A percentile compares a stretch with the other conserved stretches of the same genome.
Evolutionary conservation across 169 alveolate genomes (phyloP).

Genomic region (Plasmodium ovale): DNA sequence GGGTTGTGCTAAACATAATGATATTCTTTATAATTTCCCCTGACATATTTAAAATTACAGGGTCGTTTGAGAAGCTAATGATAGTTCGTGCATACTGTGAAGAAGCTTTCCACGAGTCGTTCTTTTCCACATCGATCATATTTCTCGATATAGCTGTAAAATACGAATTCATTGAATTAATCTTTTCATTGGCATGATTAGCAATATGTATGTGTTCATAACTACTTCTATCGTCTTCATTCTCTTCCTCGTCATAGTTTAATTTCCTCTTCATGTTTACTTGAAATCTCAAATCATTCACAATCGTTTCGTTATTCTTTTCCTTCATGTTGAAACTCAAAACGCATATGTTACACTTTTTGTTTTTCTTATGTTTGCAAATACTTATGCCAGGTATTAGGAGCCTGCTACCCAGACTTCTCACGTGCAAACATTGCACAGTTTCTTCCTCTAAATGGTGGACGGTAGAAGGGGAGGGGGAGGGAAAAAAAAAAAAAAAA

Average conservation of each 20-base stretch:
- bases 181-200: neutral
- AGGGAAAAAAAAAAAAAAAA: neutral
- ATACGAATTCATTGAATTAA: constrained; percentile 29
- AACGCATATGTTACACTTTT: constrained; percentile 26
- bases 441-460: neutral
- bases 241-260: constrained; percentile 17
- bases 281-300: constrained; percentile 54
- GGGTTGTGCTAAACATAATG: constrained; percentile 16
- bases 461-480: neutral
- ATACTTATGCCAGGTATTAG: constrained; percentile 26
- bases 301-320: constrained; percentile 33
- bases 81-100: neutral
- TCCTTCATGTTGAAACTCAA: constrained; percentile 23
- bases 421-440: constrained; percentile 7
- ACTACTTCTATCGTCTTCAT: constrained; percentile 8
- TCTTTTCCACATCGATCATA: neutral
- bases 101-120: neutral
- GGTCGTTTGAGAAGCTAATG: constrained; percentile 35
- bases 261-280: constrained; percentile 26
- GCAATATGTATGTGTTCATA: constrained; percentile 6
- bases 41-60: constrained; percentile 39
- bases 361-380: constrained; percentile 23
- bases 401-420: constrained; percentile 34
- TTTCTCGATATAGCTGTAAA: constrained; percentile 26
- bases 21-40: constrained; percentile 26